Conservation (phyloP, 805 yeast genomes). For the Grigorovia yakushimaensis region DNA sequence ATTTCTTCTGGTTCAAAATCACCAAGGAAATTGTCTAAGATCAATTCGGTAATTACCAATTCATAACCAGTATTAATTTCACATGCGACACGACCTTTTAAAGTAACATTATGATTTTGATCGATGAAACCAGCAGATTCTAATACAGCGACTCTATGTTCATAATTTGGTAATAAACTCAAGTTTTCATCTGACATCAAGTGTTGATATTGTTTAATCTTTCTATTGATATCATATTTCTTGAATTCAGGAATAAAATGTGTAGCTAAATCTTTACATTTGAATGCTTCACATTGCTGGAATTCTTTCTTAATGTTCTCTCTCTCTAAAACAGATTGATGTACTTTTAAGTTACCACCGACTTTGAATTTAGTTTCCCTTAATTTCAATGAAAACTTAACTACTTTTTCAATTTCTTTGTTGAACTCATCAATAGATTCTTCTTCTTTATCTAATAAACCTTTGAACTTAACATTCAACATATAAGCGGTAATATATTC, state of each 20-base stretch:
- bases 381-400: constrained; percentile 16
- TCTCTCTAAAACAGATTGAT: constrained; percentile 22
- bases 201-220: constrained; percentile 47
- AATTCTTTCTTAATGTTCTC: constrained; percentile 20
- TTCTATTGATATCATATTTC: constrained; percentile 36
- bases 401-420: constrained; percentile 15
- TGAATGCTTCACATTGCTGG: constrained; percentile 14
- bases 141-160: constrained; percentile 73
- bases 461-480: constrained; percentile 19
- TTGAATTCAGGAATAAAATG: constrained; percentile 39
- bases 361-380: constrained; percentile 20
- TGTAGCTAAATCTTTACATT: constrained; percentile 35
- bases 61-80: constrained; percentile 91
- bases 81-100: constrained; percentile 91
- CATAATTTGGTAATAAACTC: constrained; percentile 87
- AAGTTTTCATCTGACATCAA: constrained; percentile 78
- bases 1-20: constrained; percentile 93
- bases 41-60: constrained; percentile 75
- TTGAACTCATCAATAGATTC: constrained; percentile 17
- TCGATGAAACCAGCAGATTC: constrained; percentile 77
- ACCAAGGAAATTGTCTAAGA: constrained; percentile 84
- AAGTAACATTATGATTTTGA: constrained; percentile 49
- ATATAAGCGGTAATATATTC: constrained; percentile 24
- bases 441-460: constrained; percentile 20
- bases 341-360: constrained; percentile 24